A percentile compares a stretch with the other conserved stretches of the same genome.
These are phyloP conservation scores for Aspergillus wentii DNA, from an alignment of 495 filamentous ascomycete species.

Conservation along the genomic window DNA sequence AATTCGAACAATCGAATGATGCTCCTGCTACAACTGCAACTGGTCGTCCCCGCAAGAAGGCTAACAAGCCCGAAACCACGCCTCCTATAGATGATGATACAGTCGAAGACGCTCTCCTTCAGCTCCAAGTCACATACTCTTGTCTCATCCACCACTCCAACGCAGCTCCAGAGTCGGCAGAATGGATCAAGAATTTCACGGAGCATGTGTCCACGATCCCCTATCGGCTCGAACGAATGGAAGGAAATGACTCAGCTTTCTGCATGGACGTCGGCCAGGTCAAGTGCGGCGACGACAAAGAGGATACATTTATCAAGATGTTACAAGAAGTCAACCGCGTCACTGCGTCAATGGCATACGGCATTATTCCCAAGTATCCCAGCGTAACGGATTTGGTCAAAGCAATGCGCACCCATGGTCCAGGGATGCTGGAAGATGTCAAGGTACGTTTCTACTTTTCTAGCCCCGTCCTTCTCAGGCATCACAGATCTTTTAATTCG, in stretches of 20 bases:
- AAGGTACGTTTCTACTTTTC: conserved; percentile 28
- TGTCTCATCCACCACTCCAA: conserved; percentile 71
- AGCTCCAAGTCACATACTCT: conserved; percentile 63
- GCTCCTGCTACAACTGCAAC: conserved; percentile 15
- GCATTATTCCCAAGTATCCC: conserved; percentile 59
- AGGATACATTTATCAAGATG: conserved; percentile 73
- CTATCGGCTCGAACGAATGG: conserved; percentile 52
- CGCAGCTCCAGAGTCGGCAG: conserved; percentile 57
- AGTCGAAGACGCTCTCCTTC: conserved; percentile 69
- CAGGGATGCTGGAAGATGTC: conserved; percentile 55
- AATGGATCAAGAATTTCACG: conserved; percentile 76
- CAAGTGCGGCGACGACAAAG: conserved; percentile 59
- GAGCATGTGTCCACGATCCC: conserved; percentile 75
- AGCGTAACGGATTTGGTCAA: conserved; percentile 51
- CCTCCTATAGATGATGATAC: conserved; percentile 63
- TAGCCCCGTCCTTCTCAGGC: not conserved
- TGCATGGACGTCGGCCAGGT: conserved; percentile 84
- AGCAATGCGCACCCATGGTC: conserved; percentile 57
- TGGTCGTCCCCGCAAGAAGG: conserved; percentile 23
- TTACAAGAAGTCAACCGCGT: conserved; percentile 72
- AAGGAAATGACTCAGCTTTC: conserved; percentile 55
- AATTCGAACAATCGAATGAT: conserved; percentile 32
- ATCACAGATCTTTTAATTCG: not conserved
- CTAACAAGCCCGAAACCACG: conserved; percentile 35
- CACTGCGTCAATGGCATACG: conserved; percentile 68